A percentile compares a stretch with the other conserved stretches of the same genome.
Conservation (phyloP, 2,329 filamentous ascomycete genomes). For the Thelonectria blattea region DNA sequence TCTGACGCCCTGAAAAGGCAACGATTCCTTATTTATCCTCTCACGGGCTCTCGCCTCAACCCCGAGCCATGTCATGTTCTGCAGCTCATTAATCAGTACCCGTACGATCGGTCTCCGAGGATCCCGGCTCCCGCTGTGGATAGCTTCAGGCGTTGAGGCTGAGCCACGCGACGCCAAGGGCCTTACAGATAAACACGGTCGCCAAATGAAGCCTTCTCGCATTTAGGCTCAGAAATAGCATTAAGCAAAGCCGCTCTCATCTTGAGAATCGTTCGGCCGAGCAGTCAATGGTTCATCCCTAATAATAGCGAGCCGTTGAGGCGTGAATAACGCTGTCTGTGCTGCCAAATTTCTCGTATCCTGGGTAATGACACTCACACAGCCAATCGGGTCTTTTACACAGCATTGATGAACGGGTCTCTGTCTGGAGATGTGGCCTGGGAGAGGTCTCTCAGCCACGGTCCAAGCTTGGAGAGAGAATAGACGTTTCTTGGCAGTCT, state of each 20-base stretch:
- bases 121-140: not conserved
- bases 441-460: not conserved
- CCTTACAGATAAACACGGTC: not conserved
- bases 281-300: not conserved
- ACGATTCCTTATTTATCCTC: no score
- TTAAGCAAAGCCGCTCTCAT: not conserved
- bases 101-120: not conserved
- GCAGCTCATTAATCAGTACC: not conserved
- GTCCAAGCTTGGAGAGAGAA: not conserved
- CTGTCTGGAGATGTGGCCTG: not conserved
- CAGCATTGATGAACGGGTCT: not conserved
- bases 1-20: no score
- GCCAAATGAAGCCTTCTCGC: not conserved
- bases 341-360: not conserved
- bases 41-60: no score
- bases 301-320: not conserved
- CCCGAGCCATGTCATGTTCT: no score
- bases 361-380: not conserved
- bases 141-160: not conserved
- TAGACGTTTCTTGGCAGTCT: constrained; percentile 8
- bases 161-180: not conserved
- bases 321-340: not conserved
- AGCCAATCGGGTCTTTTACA: not conserved
- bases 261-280: not conserved
- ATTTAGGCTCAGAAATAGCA: not conserved